Evolutionary conservation across 768 basidiomycete species (phyloP).

Genomic region (Boletus subparvulus): DNA sequence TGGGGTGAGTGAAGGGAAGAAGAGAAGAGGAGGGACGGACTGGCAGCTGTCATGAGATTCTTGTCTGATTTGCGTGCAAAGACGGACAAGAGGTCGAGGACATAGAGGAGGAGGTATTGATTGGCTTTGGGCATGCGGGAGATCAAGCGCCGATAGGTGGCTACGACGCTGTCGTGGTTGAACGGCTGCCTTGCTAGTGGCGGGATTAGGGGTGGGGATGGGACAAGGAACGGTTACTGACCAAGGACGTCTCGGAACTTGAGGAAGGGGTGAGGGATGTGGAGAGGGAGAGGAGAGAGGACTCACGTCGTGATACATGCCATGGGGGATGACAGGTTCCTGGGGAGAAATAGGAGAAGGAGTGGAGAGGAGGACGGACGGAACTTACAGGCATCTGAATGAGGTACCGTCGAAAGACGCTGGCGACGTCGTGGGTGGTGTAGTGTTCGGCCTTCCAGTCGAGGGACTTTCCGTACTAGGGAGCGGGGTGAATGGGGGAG

Average conservation of each 20-base stretch:
- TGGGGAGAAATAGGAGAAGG: conserved; percentile 31
- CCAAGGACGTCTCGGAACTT: conserved; percentile 82
- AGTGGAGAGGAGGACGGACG: background rate
- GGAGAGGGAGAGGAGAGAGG: conserved; percentile 12
- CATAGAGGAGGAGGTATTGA: conserved; percentile 95
- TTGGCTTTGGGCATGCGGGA: conserved; percentile 82
- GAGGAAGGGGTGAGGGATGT: conserved; percentile 8
- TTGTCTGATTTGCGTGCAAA: conserved; percentile 88
- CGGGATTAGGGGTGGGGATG: conserved; percentile 15
- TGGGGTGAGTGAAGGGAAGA: background rate
- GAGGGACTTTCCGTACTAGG: conserved; percentile 88
- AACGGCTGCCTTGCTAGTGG: conserved; percentile 60
- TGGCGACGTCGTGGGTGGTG: conserved; percentile 96
- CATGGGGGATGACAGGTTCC: conserved; percentile 94
- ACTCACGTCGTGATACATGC: conserved; percentile 84
- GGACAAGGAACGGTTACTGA: conserved; percentile 33
- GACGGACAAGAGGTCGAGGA: conserved; percentile 92
- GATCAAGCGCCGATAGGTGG: conserved; percentile 83
- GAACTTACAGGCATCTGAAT: conserved; percentile 91
- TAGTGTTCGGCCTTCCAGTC: conserved; percentile 87
- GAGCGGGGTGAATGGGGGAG: conserved; percentile 5
- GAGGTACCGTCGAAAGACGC: conserved; percentile 92
- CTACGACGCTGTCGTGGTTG: conserved; percentile 70
- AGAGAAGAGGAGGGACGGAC: conserved; percentile 46
- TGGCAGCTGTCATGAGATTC: conserved; percentile 94